Evolutionary conservation across 768 basidiomycete species (phyloP).

Genomic region (Mycena epipterygia): DNA sequence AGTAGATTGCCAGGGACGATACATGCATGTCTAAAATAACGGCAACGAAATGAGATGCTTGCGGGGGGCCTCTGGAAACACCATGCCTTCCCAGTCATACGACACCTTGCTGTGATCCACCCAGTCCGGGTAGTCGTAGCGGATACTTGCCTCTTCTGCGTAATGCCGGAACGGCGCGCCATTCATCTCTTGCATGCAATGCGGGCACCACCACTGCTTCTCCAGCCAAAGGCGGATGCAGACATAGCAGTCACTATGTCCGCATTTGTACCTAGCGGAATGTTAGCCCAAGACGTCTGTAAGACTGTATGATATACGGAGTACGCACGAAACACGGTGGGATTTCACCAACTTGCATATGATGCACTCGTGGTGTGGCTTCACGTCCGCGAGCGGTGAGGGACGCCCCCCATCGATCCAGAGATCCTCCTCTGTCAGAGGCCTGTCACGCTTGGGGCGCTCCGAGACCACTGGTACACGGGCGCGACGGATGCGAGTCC

Average conservation of each 20-base stretch:
- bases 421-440: not conserved
- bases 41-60: too few species aligned
- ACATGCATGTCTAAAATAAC: too few species aligned
- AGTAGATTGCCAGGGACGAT: too few species aligned
- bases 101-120: not conserved
- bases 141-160: not conserved
- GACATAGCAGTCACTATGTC: constrained; percentile 15
- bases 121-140: not conserved
- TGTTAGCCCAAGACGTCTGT: not conserved
- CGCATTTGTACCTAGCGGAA: constrained; percentile 8
- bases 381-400: not conserved
- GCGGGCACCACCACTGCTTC: not conserved
- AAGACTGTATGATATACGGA: not conserved
- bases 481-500: not conserved
- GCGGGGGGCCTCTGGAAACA: not conserved
- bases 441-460: not conserved
- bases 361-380: not conserved
- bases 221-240: constrained; percentile 7
- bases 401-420: not conserved
- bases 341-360: not conserved
- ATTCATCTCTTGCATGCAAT: not conserved
- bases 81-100: not conserved
- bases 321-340: not conserved
- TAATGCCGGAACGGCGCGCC: not conserved
- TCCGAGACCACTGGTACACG: not conserved